Conservation (phyloP, 2,329 filamentous ascomycete genomes). For the Fusarium sacchari region DNA sequence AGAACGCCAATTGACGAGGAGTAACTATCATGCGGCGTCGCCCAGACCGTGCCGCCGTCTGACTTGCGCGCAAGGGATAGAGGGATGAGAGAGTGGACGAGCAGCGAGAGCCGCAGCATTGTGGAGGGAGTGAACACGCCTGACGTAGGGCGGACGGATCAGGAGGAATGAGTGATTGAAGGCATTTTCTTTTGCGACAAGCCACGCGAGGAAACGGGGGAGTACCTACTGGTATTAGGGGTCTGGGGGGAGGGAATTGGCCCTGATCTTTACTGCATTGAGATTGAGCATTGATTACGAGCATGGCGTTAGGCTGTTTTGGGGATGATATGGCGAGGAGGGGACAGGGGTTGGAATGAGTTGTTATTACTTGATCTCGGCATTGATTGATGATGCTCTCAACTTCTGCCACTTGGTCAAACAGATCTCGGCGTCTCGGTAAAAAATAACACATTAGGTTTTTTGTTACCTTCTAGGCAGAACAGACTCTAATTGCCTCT, state of each 20-base stretch:
- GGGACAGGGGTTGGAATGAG: constrained; percentile 4
- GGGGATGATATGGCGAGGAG: constrained; percentile 27
- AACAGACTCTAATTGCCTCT: too few relatives aligned
- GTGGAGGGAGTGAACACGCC: background rate
- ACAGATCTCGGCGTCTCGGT: too few relatives aligned
- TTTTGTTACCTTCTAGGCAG: too few relatives aligned
- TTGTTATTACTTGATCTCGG: constrained; percentile 1
- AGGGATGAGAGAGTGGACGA: constrained; percentile 19
- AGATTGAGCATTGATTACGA: background rate
- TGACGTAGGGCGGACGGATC: background rate
- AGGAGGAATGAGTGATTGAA: constrained; percentile 25
- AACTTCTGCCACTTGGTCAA: too few relatives aligned
- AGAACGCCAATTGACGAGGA: constrained; percentile 68
- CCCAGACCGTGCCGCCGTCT: constrained; percentile 44
- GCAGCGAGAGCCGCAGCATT: constrained; percentile 23
- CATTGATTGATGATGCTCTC: too few relatives aligned
- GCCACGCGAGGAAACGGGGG: constrained; percentile 19
- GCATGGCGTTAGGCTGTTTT: constrained; percentile 5
- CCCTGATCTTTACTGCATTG: constrained; percentile 1
- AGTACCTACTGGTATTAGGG: constrained; percentile 24
- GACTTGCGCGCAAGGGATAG: constrained; percentile 3
- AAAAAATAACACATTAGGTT: too few relatives aligned
- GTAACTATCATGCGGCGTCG: constrained; percentile 66
- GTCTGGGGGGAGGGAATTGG: constrained; percentile 2
- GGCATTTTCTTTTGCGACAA: constrained; percentile 34